Percentiles rank a stretch among this genome's conserved stretches.
Conservation (phyloP, 352 stramenopile genomes). For the Blastocystis sp. region DNA sequence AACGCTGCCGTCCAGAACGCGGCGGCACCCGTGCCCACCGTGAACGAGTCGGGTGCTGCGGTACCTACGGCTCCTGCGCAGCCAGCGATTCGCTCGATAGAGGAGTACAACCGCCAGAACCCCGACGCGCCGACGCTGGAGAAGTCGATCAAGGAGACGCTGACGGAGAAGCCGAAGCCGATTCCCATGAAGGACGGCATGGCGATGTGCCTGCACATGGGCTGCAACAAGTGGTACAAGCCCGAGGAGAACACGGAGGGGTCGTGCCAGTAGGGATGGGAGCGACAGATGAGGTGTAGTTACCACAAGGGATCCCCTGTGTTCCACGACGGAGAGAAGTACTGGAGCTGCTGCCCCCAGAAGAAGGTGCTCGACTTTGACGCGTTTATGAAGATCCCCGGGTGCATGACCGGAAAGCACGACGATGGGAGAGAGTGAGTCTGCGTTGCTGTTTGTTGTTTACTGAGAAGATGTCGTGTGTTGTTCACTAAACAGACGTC, state of each 20-base stretch:
- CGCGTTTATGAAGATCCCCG: constrained; percentile 87
- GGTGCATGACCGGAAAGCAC: constrained; percentile 84
- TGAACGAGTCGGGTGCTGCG: neutral
- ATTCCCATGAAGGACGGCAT: constrained; percentile 81
- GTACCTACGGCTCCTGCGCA: constrained; percentile 74
- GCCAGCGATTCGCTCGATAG: constrained; percentile 86
- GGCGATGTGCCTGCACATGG: constrained; percentile 86
- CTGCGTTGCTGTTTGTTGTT: constrained; percentile 35
- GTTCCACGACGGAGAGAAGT: constrained; percentile 90
- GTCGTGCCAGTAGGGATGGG: constrained; percentile 80
- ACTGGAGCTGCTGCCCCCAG: constrained; percentile 90
- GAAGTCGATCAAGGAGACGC: constrained; percentile 79
- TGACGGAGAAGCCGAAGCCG: constrained; percentile 70
- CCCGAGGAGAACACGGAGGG: constrained; percentile 84
- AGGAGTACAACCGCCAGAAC: constrained; percentile 89
- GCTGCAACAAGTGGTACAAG: constrained; percentile 88
- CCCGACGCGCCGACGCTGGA: constrained; percentile 85
- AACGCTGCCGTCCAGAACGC: constrained; percentile 76
- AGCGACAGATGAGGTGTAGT: constrained; percentile 21
- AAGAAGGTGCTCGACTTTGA: constrained; percentile 83
- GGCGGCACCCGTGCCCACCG: neutral
- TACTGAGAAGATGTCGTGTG: neutral
- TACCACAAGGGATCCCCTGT: constrained; percentile 85
- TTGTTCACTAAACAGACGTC: too few relatives aligned
- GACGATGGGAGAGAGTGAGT: constrained; percentile 78